These are phyloP conservation scores for Ophiostoma himal-ulmi DNA, from an alignment of 2,329 filamentous ascomycete genomes.

Conservation along the genomic window DNA sequence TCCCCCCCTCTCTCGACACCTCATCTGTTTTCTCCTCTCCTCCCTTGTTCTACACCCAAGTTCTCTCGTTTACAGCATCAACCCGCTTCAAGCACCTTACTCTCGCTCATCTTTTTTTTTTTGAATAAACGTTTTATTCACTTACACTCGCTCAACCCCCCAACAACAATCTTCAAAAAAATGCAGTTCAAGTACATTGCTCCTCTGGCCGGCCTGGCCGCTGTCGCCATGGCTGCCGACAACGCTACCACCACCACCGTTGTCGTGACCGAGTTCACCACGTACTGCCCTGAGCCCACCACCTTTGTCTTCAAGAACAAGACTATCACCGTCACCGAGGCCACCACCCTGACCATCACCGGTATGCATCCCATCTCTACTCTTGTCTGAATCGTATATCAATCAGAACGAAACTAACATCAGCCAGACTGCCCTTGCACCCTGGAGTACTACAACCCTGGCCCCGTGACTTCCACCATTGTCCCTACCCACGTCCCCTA, in stretches of 20 bases:
- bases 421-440: slow-evolving; percentile 27
- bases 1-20: slow-evolving; percentile 10
- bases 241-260: slow-evolving; percentile 21
- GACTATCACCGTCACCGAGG: slow-evolving; percentile 48
- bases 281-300: slow-evolving; percentile 67
- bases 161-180: slow-evolving; percentile 16
- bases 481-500: slow-evolving; percentile 10
- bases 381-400: background rate
- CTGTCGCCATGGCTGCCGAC: background rate
- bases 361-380: slow-evolving; percentile 17
- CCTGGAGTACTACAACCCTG: slow-evolving; percentile 17
- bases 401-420: background rate
- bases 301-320: slow-evolving; percentile 60
- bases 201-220: slow-evolving; percentile 23
- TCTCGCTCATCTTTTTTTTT: slow-evolving; percentile 14
- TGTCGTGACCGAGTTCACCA: slow-evolving; percentile 58
- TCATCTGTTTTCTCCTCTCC: background rate
- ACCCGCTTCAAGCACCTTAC: slow-evolving; percentile 7
- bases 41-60: background rate
- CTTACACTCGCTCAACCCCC: slow-evolving; percentile 18
- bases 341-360: slow-evolving; percentile 28
- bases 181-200: slow-evolving; percentile 24
- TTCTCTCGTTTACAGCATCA: background rate
- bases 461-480: slow-evolving; percentile 13
- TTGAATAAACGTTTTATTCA: slow-evolving; percentile 8